phyloP scores from a whole-genome alignment of 2,329 filamentous ascomycete genomes.

The Fonsecaea nubica region DNA sequence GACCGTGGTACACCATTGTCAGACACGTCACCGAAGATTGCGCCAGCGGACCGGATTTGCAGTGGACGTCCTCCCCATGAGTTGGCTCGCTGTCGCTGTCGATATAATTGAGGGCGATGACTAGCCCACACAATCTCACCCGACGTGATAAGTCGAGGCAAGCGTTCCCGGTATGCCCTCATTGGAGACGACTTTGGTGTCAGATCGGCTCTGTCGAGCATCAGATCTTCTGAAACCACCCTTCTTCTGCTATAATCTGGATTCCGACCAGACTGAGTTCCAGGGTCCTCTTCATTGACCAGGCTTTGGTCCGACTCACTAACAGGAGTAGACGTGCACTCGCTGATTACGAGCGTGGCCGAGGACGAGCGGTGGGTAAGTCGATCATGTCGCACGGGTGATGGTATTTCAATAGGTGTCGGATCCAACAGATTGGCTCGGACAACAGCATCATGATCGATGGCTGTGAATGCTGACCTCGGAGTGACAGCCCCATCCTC shows the following conservation, averaged over 20 bases:
- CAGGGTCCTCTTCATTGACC: background rate
- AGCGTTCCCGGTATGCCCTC: slow-evolving; percentile 37
- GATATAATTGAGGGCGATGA: slow-evolving; percentile 6
- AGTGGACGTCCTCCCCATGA: slow-evolving; percentile 13
- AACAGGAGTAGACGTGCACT: background rate
- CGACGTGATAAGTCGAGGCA: slow-evolving; percentile 39
- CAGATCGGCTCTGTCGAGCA: background rate
- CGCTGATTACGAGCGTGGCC: slow-evolving; percentile 4
- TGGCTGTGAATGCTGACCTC: slow-evolving; percentile 20
- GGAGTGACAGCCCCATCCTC: slow-evolving; percentile 26
- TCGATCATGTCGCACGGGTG: slow-evolving; percentile 20
- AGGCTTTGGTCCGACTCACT: background rate
- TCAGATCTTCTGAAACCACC: background rate
- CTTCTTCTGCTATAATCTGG: background rate
- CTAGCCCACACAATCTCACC: slow-evolving; percentile 3
- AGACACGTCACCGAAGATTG: slow-evolving; percentile 14
- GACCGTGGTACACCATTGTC: slow-evolving; percentile 25
- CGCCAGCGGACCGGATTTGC: slow-evolving; percentile 31
- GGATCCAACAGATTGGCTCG: slow-evolving; percentile 26
- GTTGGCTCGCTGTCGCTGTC: background rate
- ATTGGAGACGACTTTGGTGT: slow-evolving; percentile 22
- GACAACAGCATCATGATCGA: slow-evolving; percentile 13
- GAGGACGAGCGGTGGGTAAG: slow-evolving; percentile 21
- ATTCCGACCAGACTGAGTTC: background rate
- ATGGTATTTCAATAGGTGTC: slow-evolving; percentile 27